Percentiles rank a stretch among this genome's conserved stretches.
phyloP scores from a whole-genome alignment of 192 early-diverging fungal genomes.

The Backusella liffmaniae region DNA sequence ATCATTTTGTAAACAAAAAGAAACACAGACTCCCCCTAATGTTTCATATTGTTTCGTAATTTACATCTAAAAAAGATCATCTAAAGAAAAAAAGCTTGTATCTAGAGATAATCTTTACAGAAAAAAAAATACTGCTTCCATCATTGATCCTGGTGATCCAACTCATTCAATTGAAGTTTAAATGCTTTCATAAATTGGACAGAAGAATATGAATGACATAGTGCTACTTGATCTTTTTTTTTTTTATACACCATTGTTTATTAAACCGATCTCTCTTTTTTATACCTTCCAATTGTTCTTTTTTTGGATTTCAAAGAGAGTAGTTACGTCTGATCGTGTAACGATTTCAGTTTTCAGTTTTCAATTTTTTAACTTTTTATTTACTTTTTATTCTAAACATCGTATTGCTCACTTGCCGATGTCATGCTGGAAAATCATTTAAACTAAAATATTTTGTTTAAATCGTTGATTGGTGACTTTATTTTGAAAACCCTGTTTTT shows the following conservation, averaged over 20 bases:
- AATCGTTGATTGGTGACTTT: neutral
- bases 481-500: neutral
- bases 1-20: neutral
- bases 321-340: neutral
- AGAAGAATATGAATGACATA: neutral
- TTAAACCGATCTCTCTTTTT: neutral
- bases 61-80: neutral
- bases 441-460: neutral
- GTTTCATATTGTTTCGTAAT: neutral
- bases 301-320: neutral
- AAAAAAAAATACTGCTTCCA: neutral
- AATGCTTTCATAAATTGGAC: neutral
- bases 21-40: neutral
- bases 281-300: neutral
- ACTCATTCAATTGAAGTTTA: neutral
- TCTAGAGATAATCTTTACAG: neutral
- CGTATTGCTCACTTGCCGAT: neutral
- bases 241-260: neutral
- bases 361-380: neutral
- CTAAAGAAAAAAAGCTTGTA: neutral
- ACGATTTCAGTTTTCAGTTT: neutral
- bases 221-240: neutral
- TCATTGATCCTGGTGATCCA: neutral
- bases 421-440: neutral
- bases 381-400: neutral